Evolutionary conservation across 805 yeast genomes (phyloP), one percentile per base, ranked within the genome.

Genomic region (Cyberlindnera lachancei): DNA sequence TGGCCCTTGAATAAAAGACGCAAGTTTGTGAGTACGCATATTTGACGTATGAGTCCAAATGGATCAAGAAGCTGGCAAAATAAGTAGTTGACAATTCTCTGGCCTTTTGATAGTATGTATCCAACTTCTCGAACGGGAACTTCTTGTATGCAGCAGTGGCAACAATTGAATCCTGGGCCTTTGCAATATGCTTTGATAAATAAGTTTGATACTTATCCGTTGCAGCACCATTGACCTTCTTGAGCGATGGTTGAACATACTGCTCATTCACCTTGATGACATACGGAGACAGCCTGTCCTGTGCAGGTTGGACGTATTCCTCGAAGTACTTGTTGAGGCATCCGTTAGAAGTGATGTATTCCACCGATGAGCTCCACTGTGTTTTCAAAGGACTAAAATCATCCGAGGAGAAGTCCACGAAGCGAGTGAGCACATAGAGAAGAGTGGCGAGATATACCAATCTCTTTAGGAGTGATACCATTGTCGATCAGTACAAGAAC

Each of bases 371-470:
- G 22, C 30, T 31, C 36, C 39, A 35, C 19, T 42, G 48, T 9
- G 38, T 31, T 14, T 42, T 45, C 3, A 50, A 24, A 3, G 53
- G 49, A 17, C 42, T 48, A 21, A 48, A 46, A 16, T 49, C 46
- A 2, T 33, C 18, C 5, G 53, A 23, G 3, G 40, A 27, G 26
- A 44, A 48, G 38, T 50, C 53, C 15, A 50, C 46, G 3, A 44
- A 27, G 11, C 31, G 29, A 14, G 39, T 33, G 10, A 48, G 21
- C 10, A 42, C 26, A 13, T 34, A 25, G 15, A 45, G 12, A 7
- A 46, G 27, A 10, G 44, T 26, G 11, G 35, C 17, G 8, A 45
- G 31, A 17, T 37, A 30, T 11, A 48, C 24, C 7, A 33, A 8
- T 35, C 32, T 46, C 37, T 39, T 47, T 30, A 33, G 10, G 22